Percentiles rank a stretch among this genome's conserved stretches.
Evolutionary conservation across 257 asterid genomes (phyloP).

Genomic region (Jasminum sambac): DNA sequence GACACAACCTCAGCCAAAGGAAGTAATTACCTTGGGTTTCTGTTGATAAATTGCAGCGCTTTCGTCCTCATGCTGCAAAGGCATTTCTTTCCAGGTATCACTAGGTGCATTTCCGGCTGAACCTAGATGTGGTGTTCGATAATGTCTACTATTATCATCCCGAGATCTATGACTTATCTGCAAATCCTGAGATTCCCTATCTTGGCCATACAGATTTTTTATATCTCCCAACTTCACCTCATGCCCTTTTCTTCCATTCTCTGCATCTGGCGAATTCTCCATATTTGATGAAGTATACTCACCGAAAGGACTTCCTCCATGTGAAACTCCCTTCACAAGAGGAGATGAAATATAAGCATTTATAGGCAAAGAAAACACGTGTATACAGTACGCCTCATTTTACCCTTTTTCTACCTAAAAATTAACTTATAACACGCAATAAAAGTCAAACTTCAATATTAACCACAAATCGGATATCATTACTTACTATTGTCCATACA

Average conservation of each 20-base stretch:
- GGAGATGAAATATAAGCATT: constrained; percentile 27
- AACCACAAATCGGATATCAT: no score
- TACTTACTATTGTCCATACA: no score
- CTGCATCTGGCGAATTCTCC: constrained; percentile 58
- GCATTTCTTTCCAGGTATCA: constrained; percentile 40
- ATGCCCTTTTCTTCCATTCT: constrained; percentile 54
- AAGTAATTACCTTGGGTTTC: constrained; percentile 56
- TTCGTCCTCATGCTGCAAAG: constrained; percentile 47
- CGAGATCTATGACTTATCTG: constrained; percentile 48
- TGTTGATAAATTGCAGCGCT: constrained; percentile 51
- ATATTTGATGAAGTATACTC: constrained; percentile 70
- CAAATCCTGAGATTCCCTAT: constrained; percentile 52
- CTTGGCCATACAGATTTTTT: constrained; percentile 44
- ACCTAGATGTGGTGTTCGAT: constrained; percentile 42
- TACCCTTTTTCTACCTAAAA: no score
- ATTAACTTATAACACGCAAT: no score
- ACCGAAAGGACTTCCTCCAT: constrained; percentile 65
- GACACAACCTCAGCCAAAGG: neutral
- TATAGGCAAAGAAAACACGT: constrained; percentile 13
- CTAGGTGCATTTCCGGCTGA: constrained; percentile 42
- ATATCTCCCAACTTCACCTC: constrained; percentile 53
- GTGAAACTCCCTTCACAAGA: constrained; percentile 53
- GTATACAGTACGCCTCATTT: neutral
- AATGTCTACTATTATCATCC: constrained; percentile 43
- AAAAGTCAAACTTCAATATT: no score